A percentile compares a stretch with the other conserved stretches of the same genome.
Evolutionary conservation across 129 eudicot genomes (phyloP).

Genomic region (Calendula officinalis): DNA sequence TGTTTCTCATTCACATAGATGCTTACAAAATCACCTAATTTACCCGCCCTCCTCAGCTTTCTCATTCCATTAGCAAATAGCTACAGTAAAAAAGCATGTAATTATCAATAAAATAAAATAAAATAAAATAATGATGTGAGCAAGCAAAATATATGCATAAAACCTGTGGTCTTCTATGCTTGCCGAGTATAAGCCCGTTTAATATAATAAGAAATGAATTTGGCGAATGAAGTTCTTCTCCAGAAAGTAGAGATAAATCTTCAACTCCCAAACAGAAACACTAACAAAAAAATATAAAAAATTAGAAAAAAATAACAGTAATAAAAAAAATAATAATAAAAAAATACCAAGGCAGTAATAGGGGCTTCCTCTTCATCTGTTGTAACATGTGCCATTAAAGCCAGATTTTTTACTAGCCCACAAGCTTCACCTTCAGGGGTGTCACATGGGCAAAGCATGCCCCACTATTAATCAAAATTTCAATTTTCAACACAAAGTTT

Average conservation of each 20-base stretch:
- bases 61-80: constrained; percentile 73
- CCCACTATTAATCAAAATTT: constrained; percentile 60
- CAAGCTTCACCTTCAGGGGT: constrained; percentile 99
- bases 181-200: constrained; percentile 91
- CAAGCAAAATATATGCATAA: constrained; percentile 4
- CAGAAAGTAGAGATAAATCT: constrained; percentile 74
- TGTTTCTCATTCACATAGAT: constrained; percentile 87
- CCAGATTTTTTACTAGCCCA: constrained; percentile 90
- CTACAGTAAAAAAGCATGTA: constrained; percentile 26
- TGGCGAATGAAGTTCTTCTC: constrained; percentile 87
- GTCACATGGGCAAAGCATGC: constrained; percentile 99
- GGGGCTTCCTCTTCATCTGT: constrained; percentile 96
- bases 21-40: constrained; percentile 91
- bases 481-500: neutral
- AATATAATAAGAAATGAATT: constrained; percentile 68
- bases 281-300: constrained; percentile 34
- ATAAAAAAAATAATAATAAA: neutral
- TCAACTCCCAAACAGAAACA: constrained; percentile 84
- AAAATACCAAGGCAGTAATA: constrained; percentile 65
- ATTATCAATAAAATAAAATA: constrained; percentile 1
- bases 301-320: constrained; percentile 6
- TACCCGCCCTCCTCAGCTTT: constrained; percentile 85
- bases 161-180: constrained; percentile 87
- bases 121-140: neutral
- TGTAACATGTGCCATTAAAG: constrained; percentile 93